A percentile compares a stretch with the other conserved stretches of the same genome.
phyloP scores from a whole-genome alignment of 148 eudicot species.

The Heliamphora exappendiculata region DNA sequence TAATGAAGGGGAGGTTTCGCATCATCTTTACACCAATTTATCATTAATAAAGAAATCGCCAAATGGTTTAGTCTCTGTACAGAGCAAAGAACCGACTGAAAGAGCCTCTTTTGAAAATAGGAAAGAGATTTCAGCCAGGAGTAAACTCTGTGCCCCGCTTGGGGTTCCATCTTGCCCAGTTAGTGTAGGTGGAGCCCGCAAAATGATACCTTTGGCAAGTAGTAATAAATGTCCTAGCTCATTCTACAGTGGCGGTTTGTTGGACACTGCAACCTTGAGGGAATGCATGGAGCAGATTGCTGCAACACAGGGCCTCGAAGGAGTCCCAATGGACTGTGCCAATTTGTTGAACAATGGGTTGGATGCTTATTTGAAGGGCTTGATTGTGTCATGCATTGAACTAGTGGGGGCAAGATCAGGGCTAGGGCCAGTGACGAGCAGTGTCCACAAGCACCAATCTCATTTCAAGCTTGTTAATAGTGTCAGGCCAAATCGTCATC shows the following conservation, averaged over 20 bases:
- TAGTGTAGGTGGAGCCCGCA: conserved; percentile 35
- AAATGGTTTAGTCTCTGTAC: conserved; percentile 20
- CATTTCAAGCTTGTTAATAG: conserved; percentile 40
- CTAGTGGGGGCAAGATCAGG: conserved; percentile 38
- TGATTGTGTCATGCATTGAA: conserved; percentile 38
- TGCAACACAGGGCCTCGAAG: conserved; percentile 38
- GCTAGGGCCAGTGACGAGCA: conserved; percentile 17
- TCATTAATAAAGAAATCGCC: conserved; percentile 10
- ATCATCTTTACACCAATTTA: conserved; percentile 7
- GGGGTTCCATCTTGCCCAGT: conserved; percentile 38
- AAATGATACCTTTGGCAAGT: conserved; percentile 22
- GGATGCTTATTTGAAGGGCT: conserved; percentile 47
- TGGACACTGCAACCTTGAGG: conserved; percentile 30
- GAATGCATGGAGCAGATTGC: conserved; percentile 49
- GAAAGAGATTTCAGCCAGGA: conserved; percentile 23
- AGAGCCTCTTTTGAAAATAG: conserved; percentile 16
- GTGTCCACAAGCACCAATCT: conserved; percentile 19
- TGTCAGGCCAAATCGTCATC: conserved; percentile 28
- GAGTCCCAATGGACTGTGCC: conserved; percentile 39
- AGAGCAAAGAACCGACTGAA: conserved; percentile 21
- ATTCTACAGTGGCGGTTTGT: conserved; percentile 22
- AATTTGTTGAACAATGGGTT: conserved; percentile 39
- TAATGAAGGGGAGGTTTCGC: conserved; percentile 17
- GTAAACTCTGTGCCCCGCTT: conserved; percentile 36
- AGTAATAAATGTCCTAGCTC: conserved; percentile 19